Evolutionary conservation across 805 yeast species (phyloP).

Genomic region (Wickerhamomyces canadensis): DNA sequence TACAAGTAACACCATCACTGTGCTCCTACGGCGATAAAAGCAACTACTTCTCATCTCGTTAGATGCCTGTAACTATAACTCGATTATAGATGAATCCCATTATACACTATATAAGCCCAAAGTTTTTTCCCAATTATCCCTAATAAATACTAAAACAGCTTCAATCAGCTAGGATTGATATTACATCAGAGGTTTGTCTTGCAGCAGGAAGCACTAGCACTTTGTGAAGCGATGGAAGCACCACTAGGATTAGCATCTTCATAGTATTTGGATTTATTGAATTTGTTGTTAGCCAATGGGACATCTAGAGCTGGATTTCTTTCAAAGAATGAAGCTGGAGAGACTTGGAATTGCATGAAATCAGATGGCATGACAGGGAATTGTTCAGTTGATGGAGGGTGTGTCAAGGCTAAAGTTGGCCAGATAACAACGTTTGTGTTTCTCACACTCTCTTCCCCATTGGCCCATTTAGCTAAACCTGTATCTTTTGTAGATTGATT

Average conservation of each 20-base stretch:
- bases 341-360: constrained; percentile 59
- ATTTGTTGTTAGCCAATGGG: constrained; percentile 62
- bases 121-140: no score
- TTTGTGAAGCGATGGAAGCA: constrained; percentile 6
- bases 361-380: constrained; percentile 91
- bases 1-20: no score
- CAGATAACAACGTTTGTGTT: constrained; percentile 72
- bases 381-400: constrained; percentile 77
- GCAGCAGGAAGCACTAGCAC: constrained; percentile 15
- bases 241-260: constrained; percentile 13
- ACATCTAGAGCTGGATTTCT: constrained; percentile 74
- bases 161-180: no score
- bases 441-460: constrained; percentile 63
- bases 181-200: constrained; percentile 8
- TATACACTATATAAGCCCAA: no score
- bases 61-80: no score
- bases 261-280: constrained; percentile 45
- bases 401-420: constrained; percentile 80
- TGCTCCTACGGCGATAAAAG: no score
- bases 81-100: no score
- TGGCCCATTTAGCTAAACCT: constrained; percentile 68
- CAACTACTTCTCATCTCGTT: no score
- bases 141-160: no score
- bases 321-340: constrained; percentile 71
- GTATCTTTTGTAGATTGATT: constrained; percentile 70